Base-by-base conservation (phyloP, 1,139 yeast species). In the Suhomyces chickasaworum region DNA sequence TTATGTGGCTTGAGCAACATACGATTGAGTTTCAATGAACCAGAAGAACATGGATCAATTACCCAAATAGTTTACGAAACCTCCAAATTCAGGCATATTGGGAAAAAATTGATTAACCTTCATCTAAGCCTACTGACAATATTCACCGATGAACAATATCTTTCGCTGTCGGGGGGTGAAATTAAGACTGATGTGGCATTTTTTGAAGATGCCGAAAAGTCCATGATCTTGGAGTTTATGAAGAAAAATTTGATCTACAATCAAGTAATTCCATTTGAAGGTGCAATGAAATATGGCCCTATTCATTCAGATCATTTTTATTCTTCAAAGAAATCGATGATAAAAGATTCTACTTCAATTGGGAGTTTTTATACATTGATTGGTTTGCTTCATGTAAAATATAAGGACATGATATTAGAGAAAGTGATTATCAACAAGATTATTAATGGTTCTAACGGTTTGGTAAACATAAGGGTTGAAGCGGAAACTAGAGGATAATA, bases 351-450 rank as follows among this genome's bases (percentile, higher is more conserved):
- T 9, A 60, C 77, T 0, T 50, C 65, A 23, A 56, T 73, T 6
- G 75, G 72, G 6, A 64, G 75, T 40, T 74, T 75, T 47, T 68
- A 68, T 50, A 67, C 75, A 3, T 54, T 75, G 64, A 51, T 74
- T 7, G 80, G 80, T 1, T 27, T 75, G 18, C 46, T 73, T 10
- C 54, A 59, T n/a, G 45, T 59, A 7, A 73, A 69, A 48, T 68
- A 57, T 44, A 56, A 56, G 21, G 54, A 56, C 10, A 46, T 47
- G 9, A 62, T 65, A 3, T 53, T 56, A 3, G 62, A 64, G n/a
- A 51, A 58, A 10, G 56, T 73, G 35, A 53, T 74, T 20, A 55
- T 60, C 3, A 64, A 65, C 1, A 65, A 61, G 42, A 53, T 72
- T 3, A 53, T 71, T 10, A 59, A 65, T 33, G 74, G 76, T 2